phyloP scores from a whole-genome alignment of 176 grass and related monocot genomes.

The Chrysopogon serrulatus region DNA sequence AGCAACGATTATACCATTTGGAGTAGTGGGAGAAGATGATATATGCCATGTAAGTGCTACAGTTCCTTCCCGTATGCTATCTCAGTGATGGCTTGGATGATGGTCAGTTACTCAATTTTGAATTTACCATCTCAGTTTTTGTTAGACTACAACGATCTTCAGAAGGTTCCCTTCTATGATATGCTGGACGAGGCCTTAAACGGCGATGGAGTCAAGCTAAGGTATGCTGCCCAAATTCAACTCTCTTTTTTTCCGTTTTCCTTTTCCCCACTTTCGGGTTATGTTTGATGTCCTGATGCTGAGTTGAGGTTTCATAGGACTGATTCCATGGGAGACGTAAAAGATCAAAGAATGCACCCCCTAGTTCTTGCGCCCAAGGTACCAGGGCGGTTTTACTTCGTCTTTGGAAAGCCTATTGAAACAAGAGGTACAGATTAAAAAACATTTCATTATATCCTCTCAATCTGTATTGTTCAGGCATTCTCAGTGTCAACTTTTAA shows the following conservation, averaged over 20 bases:
- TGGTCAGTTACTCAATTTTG: not conserved
- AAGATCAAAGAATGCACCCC: slow-evolving; percentile 65
- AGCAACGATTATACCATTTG: slow-evolving; percentile 91
- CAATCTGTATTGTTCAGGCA: not conserved
- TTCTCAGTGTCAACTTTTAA: not conserved
- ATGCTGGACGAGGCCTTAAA: slow-evolving; percentile 58
- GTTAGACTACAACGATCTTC: slow-evolving; percentile 85
- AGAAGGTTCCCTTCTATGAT: slow-evolving; percentile 85
- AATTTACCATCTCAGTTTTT: slow-evolving; percentile 47
- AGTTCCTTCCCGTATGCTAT: not conserved
- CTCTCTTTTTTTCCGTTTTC: not conserved
- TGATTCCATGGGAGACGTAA: slow-evolving; percentile 51
- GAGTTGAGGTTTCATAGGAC: slow-evolving; percentile 33
- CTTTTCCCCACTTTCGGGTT: too few relatives aligned
- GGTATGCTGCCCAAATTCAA: slow-evolving; percentile 22
- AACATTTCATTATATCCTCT: not conserved
- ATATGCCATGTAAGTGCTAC: slow-evolving; percentile 62
- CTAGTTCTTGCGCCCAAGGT: slow-evolving; percentile 52
- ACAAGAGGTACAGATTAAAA: slow-evolving; percentile 54
- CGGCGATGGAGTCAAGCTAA: slow-evolving; percentile 48
- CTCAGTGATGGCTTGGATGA: not conserved
- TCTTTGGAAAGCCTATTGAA: slow-evolving; percentile 85
- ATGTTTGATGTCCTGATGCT: not conserved
- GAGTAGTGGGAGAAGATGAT: slow-evolving; percentile 86
- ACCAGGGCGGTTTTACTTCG: slow-evolving; percentile 80